These are phyloP conservation scores for Gryganskiella cystojenkinii DNA, from an alignment of 192 early-diverging fungal species.

Conservation along the genomic window DNA sequence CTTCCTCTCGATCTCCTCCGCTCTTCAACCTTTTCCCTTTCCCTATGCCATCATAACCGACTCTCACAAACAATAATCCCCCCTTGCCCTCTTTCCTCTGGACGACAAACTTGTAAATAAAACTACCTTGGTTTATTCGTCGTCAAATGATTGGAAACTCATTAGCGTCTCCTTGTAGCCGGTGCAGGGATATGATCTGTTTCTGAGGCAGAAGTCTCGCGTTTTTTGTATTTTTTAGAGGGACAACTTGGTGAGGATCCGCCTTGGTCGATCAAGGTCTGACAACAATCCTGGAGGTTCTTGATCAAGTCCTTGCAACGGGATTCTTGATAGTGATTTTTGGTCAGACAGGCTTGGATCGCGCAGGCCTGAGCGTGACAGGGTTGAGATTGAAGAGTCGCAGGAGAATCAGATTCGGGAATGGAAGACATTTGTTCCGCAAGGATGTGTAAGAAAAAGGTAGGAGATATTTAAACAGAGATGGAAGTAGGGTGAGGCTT, in stretches of 20 bases:
- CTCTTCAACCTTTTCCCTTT: no score
- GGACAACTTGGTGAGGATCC: constrained; percentile 57
- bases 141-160: no score
- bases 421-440: no score
- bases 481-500: no score
- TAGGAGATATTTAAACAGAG: no score
- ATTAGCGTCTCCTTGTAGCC: no score
- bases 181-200: no score
- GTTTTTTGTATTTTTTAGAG: constrained; percentile 41
- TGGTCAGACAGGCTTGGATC: constrained; percentile 64
- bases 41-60: no score
- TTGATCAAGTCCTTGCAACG: constrained; percentile 55
- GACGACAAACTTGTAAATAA: no score
- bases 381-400: constrained; percentile 13
- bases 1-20: background rate
- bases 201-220: background rate
- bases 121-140: no score
- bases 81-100: background rate
- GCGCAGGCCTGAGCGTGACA: constrained; percentile 59
- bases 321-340: constrained; percentile 61
- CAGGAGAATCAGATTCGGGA: no score
- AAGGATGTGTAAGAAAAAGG: no score
- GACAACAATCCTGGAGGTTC: constrained; percentile 58
- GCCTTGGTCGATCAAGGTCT: constrained; percentile 48
- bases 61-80: background rate